phyloP scores from a whole-genome alignment of 257 asterid genomes.

The Capsicum pubescens region DNA sequence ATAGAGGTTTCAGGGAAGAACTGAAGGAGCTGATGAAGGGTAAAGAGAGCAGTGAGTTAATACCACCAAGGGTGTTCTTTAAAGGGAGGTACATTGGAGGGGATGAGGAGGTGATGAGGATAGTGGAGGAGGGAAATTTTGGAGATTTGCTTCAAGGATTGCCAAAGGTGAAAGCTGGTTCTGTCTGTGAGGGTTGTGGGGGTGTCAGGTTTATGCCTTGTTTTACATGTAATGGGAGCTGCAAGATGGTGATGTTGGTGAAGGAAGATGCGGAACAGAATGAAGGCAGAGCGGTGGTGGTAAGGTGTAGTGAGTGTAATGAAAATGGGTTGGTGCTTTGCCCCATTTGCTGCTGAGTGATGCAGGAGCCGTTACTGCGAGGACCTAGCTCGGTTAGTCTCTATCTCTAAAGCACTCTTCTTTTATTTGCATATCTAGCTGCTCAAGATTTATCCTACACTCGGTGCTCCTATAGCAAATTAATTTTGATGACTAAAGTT shows the following conservation, averaged over 20 bases:
- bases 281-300: conserved; percentile 44
- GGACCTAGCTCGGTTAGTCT: conserved; percentile 31
- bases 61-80: conserved; percentile 79
- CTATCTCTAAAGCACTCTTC: neutral
- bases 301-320: conserved; percentile 70
- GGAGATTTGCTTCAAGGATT: conserved; percentile 63
- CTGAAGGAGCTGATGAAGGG: conserved; percentile 63
- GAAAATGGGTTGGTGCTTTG: conserved; percentile 86
- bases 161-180: conserved; percentile 57
- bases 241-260: conserved; percentile 56
- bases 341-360: conserved; percentile 64
- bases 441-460: neutral
- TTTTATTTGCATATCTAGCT: neutral
- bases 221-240: conserved; percentile 74
- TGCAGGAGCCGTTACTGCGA: neutral
- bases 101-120: conserved; percentile 65
- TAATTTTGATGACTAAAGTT: neutral
- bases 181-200: conserved; percentile 80
- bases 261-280: conserved; percentile 31
- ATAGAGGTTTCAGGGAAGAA: conserved; percentile 75
- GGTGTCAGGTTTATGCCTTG: conserved; percentile 85
- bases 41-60: conserved; percentile 43
- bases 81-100: conserved; percentile 89
- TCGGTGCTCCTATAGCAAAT: neutral
- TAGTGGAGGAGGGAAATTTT: conserved; percentile 67